phyloP scores from a whole-genome alignment of 2,329 filamentous ascomycete genomes.

The Neobulgaria alba region DNA sequence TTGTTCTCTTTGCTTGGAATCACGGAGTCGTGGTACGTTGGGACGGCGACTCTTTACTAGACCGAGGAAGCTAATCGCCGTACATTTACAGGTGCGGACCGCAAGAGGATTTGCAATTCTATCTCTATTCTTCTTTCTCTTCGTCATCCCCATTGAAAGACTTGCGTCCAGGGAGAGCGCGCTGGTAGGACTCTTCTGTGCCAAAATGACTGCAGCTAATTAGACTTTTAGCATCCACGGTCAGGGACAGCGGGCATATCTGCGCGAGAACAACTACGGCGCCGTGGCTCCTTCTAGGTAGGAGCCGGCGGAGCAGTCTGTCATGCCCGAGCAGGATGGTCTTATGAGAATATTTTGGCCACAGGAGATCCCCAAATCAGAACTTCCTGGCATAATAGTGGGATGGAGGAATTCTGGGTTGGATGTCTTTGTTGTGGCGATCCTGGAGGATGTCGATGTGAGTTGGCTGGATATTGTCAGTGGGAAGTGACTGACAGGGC shows the following conservation, averaged over 20 bases:
- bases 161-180: constrained; percentile 73
- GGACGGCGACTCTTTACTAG: not conserved
- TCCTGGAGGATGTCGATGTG: constrained; percentile 87
- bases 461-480: constrained; percentile 26
- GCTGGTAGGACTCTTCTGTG: constrained; percentile 49
- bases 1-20: constrained; percentile 95
- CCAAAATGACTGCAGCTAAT: constrained; percentile 8
- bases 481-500: constrained; percentile 19
- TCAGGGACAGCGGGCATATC: constrained; percentile 73
- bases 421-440: constrained; percentile 82
- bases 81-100: constrained; percentile 67
- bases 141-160: constrained; percentile 77
- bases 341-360: constrained; percentile 99
- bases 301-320: constrained; percentile 26
- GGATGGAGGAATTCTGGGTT: constrained; percentile 91
- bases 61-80: no score
- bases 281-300: constrained; percentile 89
- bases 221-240: constrained; percentile 63
- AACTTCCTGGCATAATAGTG: constrained; percentile 75
- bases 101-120: constrained; percentile 78
- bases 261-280: constrained; percentile 87
- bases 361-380: constrained; percentile 66
- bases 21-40: constrained; percentile 85
- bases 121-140: constrained; percentile 73
- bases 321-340: constrained; percentile 70